Percentiles rank a stretch among this genome's conserved stretches.
Evolutionary conservation across 139 green algal genomes (phyloP).

Genomic region (Picochlorum sp.): DNA sequence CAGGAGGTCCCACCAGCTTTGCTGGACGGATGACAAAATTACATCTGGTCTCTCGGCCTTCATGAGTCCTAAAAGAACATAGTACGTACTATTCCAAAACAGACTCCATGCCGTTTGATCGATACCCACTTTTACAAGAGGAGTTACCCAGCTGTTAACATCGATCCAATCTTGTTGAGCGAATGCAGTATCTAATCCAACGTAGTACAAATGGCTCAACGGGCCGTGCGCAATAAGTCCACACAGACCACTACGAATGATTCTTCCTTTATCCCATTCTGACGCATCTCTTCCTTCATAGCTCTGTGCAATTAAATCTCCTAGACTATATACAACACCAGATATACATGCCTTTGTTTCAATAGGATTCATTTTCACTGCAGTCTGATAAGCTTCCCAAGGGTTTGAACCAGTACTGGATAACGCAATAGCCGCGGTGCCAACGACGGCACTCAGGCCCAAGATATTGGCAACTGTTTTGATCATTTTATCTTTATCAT

Average conservation of each 20-base stretch:
- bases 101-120: slow-evolving; percentile 32
- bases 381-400: slow-evolving; percentile 2
- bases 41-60: slow-evolving; percentile 12
- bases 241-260: slow-evolving; percentile 10
- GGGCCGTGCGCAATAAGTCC: slow-evolving; percentile 28
- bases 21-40: slow-evolving; percentile 8
- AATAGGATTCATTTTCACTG: slow-evolving; percentile 4
- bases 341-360: slow-evolving; percentile 18
- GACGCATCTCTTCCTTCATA: slow-evolving; percentile 19
- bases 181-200: slow-evolving; percentile 13
- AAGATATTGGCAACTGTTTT: background rate
- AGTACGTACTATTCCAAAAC: slow-evolving; percentile 30
- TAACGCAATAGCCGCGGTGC: background rate
- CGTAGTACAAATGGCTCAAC: slow-evolving; percentile 23
- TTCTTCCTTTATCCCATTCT: slow-evolving; percentile 13
- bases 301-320: slow-evolving; percentile 30
- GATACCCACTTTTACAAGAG: slow-evolving; percentile 22
- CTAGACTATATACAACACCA: slow-evolving; percentile 21
- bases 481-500: slow-evolving; percentile 2
- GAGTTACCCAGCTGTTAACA: background rate
- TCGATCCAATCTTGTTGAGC: background rate
- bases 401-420: background rate
- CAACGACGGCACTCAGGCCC: background rate
- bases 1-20: slow-evolving; percentile 16
- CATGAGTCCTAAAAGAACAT: slow-evolving; percentile 17